Evolutionary conservation across 75 land plant genomes (phyloP), one percentile per base, ranked within the genome.

Genomic region (Ceratopteris richardii): DNA sequence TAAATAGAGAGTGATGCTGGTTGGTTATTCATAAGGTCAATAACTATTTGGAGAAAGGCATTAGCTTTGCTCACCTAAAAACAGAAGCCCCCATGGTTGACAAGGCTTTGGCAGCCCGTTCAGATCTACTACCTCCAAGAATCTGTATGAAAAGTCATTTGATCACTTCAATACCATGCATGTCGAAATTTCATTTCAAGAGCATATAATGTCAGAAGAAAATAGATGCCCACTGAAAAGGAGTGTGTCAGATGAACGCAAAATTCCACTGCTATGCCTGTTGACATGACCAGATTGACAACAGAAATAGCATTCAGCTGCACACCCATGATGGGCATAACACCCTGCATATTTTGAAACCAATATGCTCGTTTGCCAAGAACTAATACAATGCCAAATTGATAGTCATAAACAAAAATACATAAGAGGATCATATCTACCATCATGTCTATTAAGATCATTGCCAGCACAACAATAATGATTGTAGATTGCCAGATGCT

Each of bases 241-340:
- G 95, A 78, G 68, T 93, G 98, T 13, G 84, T 83, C n/a, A 88
- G 81, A 62, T 93, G 95, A 20, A 93, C 95, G 70, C 98, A 93
- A 44, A 93, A 93, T 69, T 93, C 95, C 59, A 93, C 98, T 44
- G 85, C 87, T 62, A 93, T 93, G 29, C 98, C 90, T 24, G 83
- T 71, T 4, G 95, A 67, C 95, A 88, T 93, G 3, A 88, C 79
- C 51, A 93, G 85, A 57, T 88, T 93, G 9, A 93, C 95, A 60
- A 93, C 87, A 61, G 98, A 93, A 52, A 93, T 51, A 65, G 95
- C 98, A 81, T 93, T 93, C 33, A 93, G 69, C 63, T 93, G 98
- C 58, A 88, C 86, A 27, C 61, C 40, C 73, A 92, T 50, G 26
- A 93, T 63, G 20, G 86, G 77, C 98, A 93, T 93, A 12, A 88